A percentile compares a stretch with the other conserved stretches of the same genome.
Conservation (phyloP, 257 asterid genomes). For the Primulina eburnea region DNA sequence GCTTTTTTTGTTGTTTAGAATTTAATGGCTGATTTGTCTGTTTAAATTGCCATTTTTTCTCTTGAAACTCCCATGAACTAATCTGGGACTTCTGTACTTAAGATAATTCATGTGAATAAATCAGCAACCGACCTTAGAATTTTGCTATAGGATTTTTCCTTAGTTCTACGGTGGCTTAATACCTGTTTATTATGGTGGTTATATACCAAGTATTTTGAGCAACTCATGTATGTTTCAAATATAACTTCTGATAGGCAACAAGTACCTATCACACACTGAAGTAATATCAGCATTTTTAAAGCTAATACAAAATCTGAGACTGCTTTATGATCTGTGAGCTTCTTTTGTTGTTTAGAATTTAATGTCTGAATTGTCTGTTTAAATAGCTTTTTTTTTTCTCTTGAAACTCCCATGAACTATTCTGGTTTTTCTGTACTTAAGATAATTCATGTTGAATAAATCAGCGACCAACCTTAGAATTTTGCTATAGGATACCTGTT, state of each 20-base stretch:
- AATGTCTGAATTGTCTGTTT: not conserved
- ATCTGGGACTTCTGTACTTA: not conserved
- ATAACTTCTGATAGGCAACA: not conserved
- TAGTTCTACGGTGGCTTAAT: too few relatives aligned
- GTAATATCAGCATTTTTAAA: not conserved
- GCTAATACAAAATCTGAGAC: not conserved
- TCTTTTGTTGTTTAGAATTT: not conserved
- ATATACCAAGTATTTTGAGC: not conserved
- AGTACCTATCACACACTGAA: not conserved
- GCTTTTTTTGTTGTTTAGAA: not conserved
- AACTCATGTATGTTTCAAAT: not conserved
- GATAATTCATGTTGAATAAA: not conserved
- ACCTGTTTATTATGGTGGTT: too few relatives aligned
- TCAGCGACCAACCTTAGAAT: not conserved
- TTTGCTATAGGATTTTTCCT: not conserved
- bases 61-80: not conserved
- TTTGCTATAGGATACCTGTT: not conserved
- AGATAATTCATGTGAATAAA: not conserved
- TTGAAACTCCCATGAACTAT: not conserved
- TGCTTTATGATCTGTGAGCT: not conserved
- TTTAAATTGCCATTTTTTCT: not conserved
- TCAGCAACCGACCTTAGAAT: not conserved
- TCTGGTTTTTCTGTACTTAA: not conserved
- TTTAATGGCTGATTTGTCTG: not conserved
- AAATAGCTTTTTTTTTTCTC: not conserved